Base-by-base conservation (phyloP, 495 filamentous ascomycete genomes). In the Daldinia grandis region DNA sequence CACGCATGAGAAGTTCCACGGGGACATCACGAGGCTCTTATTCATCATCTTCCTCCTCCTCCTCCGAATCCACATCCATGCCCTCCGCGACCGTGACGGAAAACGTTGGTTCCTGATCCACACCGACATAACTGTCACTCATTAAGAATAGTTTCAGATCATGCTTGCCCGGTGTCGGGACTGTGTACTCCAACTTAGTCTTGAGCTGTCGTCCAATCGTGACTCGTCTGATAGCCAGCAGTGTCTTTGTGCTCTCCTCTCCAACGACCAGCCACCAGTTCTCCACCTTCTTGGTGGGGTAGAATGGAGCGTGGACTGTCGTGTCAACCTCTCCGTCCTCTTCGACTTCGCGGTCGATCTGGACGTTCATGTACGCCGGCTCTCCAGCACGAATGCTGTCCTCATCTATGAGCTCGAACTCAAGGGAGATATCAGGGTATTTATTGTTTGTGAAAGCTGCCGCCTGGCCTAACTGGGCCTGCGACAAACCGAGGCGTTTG, bases 241-340 rank as follows among this genome's bases (percentile, higher is more conserved):
- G 81, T 55, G 84, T 92, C 84, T 93, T 94, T 56, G 91, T 92
- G 72, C 87, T 91, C 81, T 96, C 93, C 25, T 95, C 95, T 40
- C 96, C 92, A 10, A 99, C 92, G 51, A 99, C 84, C 84, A 97
- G 93, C 94, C 95, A 99, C 88, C 88, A 90, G 76, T 93, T 98
- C 87, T 99, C 96, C 86, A 93, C 93, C 87, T 99, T 99, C 76
- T 88, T 88, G 54, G 74, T 85, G 9, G 95, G 94, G 76, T 94
- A 99, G 87, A 97, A 99, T 9, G 95, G 95, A 62, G 95, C 95
- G 78, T 98, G 93, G 3, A 98, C 95, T 40, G 91, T 90, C 0
- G 91, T 88, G 75, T 97, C 91, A 2, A 90, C 86, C 71, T 95
- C 92, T 33, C 82, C 78, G 15, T 86, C 84, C 51, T 86, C 84